Base-by-base conservation (phyloP, 768 basidiomycete genomes). In the Mrakia blollopis region DNA sequence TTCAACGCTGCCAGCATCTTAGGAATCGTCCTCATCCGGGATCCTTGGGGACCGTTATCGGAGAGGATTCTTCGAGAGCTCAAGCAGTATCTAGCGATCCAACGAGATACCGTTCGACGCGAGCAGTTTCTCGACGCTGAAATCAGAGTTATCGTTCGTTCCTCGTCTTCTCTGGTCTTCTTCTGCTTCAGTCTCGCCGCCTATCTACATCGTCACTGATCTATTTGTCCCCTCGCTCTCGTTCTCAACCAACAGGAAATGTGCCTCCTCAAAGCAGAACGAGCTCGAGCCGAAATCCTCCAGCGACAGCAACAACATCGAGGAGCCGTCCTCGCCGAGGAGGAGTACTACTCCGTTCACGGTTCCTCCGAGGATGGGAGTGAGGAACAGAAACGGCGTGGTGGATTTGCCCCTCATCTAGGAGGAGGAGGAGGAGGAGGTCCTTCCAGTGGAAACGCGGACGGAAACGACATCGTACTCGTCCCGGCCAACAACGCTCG, bases 1-100 rank as follows among this genome's bases (percentile, higher is more conserved):
- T 80, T 80, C 61, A 79, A 79, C 60, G 67, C 79, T 25, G 79
- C 79, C 23, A 79, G 79, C 35, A 77, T 80, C n/a, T 32, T 80
- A 35, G 79, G 79, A 23, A 79, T 77, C 35, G 75, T 80, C 10
- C 79, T 79, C 73, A 74, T 77, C 54, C 75, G 62, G n/a, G 67
- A 44, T 39, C 73, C 54, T 7, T 61, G n/a, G 70, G 71, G 35
- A 62, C 67, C 75, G n/a, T 37, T 32, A 21, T 52, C 57, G 6
- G 52, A 50, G 4, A 41, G 74, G 28, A 70, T 80, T 23, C n/a
- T 76, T 30, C 23, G 47, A 1, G 47, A 77, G 7, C 73, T 80
- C 9, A 68, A 78, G 41, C 41, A 57, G 25, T 80, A 80, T 57
- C 77, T 80, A 41, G 44, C 44, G 2, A 68, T 77, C 23, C 78